Base-by-base conservation (phyloP, 305 asterid genomes). In the Nicotiana rustica region DNA sequence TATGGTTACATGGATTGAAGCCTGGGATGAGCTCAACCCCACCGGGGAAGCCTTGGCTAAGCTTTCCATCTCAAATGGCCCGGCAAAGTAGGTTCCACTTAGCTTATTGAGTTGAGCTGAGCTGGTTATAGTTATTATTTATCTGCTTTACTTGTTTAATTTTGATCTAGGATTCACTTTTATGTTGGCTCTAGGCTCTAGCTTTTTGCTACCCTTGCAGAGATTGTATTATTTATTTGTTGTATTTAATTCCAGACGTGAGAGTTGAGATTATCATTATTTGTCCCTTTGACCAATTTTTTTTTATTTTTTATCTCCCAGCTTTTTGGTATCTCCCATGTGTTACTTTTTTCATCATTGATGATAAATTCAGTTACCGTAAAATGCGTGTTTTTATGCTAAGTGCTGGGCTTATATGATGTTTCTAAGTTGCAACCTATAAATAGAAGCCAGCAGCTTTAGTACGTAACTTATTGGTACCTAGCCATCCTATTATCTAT, bases 11-110 rank as follows among this genome's bases (percentile, higher is more conserved):
- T 79, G 82, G 82, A 79, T 79, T 62, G 62, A 79, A 18, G 82
- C 82, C 25, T 79, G 82, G 83, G 83, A 80, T 80, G 83, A 80
- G 83, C 83, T 80, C 47, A 80, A 80, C 12, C 77, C 83, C 10
- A 41, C 76, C 15, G 47, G 47, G 3, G 78, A 71, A 64, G 47
- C 6, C 29, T n/a, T 67, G 47, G 38, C 76, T 52, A 80, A 64
- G 18, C 62, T n/a, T 6, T 56, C 83, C 56, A 25, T 73, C 64
- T 49, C 17, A 13, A 80, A 65, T 52, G 83, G 33, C 75, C 70
- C 49, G 2, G 59, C 52, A 61, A 79, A 66, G 17, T 41, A 80
- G 83, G 59, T 6, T 47, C 61, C 21, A 21, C 21, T 44, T 6
- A 21, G 21, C 78, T 73, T 47, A 73, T 73, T 41, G 62, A 47